phyloP scores from a whole-genome alignment of 306 rosid species.

The Hippophae gyantsensis region DNA sequence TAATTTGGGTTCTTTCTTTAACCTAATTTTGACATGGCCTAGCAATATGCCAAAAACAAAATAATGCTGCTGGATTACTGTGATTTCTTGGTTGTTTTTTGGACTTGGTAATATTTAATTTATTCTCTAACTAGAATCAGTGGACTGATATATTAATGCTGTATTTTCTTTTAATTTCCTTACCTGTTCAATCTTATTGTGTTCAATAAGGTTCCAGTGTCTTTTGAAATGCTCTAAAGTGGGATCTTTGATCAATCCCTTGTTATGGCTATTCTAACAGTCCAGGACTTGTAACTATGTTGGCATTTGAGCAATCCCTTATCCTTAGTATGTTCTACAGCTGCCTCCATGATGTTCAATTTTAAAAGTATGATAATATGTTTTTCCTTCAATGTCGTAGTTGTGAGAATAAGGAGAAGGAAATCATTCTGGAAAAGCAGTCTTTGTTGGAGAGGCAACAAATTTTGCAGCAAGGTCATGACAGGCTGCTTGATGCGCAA shows the following conservation, averaged over 20 bases:
- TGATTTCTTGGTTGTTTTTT: no score
- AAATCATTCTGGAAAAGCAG: constrained; percentile 64
- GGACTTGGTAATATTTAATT: no score
- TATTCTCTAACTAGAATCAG: no score
- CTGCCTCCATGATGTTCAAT: constrained; percentile 1
- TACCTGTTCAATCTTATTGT: no score
- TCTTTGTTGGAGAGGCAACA: constrained; percentile 76
- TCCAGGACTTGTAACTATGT: not conserved
- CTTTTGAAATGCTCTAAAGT: not conserved
- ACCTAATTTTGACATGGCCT: not conserved
- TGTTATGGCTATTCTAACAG: not conserved
- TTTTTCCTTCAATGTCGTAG: constrained; percentile 22
- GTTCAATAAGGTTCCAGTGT: no score
- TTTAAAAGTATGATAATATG: constrained; percentile 6
- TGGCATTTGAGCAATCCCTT: not conserved
- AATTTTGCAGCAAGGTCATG: constrained; percentile 71
- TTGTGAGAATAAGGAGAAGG: constrained; percentile 81
- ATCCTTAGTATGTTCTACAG: not conserved
- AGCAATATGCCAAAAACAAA: no score
- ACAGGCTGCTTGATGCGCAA: constrained; percentile 77
- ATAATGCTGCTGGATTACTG: no score
- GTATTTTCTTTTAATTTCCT: no score
- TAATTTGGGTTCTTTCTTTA: constrained; percentile 2
- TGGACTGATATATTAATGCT: no score
- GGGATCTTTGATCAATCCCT: not conserved